Evolutionary conservation across 2,329 filamentous ascomycete genomes (phyloP), one percentile per base, ranked within the genome.

Genomic region (Pseudogymnoascus verrucosus): DNA sequence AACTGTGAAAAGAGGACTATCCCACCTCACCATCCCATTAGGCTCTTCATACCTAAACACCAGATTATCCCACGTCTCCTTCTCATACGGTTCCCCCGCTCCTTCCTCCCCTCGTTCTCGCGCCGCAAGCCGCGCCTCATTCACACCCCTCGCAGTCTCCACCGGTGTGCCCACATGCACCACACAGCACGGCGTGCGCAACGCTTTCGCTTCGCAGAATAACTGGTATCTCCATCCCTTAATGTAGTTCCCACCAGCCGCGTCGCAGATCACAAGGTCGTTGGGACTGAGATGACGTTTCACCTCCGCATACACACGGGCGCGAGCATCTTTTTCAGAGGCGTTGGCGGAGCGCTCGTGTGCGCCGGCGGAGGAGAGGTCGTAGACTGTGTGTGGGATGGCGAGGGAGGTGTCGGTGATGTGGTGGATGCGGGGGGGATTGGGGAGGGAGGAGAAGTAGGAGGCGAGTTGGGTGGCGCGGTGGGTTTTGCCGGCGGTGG

Each of bases 181-280:
- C 64, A 95, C 85, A 70, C 89, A 92, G 75, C 84, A 89, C 2
- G 89, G 84, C 3, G 90, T 95, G 67, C 87, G 79, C 62, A 90
- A 78, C 59, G 90, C 90, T 76, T 95, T 95, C 39, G 90, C 86
- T 76, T 95, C 90, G 77, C 90, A 93, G 74, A 88, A 89, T 21
- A 96, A 79, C 78, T 96, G 90, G 74, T 96, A 96, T 60, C 91
- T 82, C 84, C 90, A 95, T 39, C 90, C 91, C 75, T 95, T 95
- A 77, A 96, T 96, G 76, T 95, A 96, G 76, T 95, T 95, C 65
- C 90, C 78, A 1, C 87, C 86, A 11, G 63, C 63, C 0, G 61
- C 63, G 73, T 96, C 90, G 14, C 91, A 84, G 57, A 96, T 84
- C 62, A 95, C 89, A 64, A 96, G 86, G 71, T 91, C 88, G 70